Evolutionary conservation across 345 rosid genomes (phyloP), one percentile per base, ranked within the genome.

Genomic region (Rubroshorea leprosula): DNA sequence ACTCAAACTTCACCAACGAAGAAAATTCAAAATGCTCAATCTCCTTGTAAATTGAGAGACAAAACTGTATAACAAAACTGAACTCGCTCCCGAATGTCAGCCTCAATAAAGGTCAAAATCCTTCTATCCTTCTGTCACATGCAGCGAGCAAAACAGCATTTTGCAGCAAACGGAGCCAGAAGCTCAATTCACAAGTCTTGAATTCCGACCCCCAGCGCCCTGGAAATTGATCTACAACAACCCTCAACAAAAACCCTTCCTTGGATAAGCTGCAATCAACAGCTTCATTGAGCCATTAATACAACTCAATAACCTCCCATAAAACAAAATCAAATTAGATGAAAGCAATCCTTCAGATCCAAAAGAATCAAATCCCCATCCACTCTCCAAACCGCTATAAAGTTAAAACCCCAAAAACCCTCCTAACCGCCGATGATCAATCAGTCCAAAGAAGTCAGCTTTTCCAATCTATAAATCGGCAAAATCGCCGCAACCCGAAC

Each of bases 121-220:
- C 25, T 20, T 58, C 46, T 26, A 14, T 16, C 53, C 46, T 4
- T 55, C 12, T 3, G 39, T 35, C 12, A 35, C 12, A 45, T 22
- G 21, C 49, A 45, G 25, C 20, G 27, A 13, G 41, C 12, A 9
- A 21, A 49, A 16, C 38, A 51, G 41, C 19, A 14, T 22, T 24
- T 10, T 44, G 57, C 58, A 49, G 16, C 48, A 27, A 60, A 23
- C 39, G 49, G 39, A 35, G 57, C 50, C 54, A 49, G 18, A 51
- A 65, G 45, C 64, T 6, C 60, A 62, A 53, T 38, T 52, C 51
- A 54, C 29, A 55, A 49, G 27, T 21, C 23, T 49, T 19, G 50
- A 27, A 27, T 27, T 1, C 41, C 3, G 41, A 35, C 41, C 3
- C 1, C 41, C 29, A 35, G n/a, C 5, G 7, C 41, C 41, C 1